phyloP scores from a whole-genome alignment of 768 basidiomycete species.

The Dentipellis sp. region DNA sequence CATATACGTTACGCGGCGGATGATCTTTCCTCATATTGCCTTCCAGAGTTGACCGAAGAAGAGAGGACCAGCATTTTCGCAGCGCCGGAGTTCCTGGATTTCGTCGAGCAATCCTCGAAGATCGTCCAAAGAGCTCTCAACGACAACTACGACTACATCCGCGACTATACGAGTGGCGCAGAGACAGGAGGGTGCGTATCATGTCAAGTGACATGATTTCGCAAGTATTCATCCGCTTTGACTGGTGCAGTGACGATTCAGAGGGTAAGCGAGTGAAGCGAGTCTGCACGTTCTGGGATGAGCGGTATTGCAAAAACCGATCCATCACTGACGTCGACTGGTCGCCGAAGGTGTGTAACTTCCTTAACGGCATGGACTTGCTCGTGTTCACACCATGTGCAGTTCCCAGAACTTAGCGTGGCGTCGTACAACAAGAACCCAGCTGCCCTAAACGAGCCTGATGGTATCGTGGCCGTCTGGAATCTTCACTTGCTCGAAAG shows the following conservation, averaged over 20 bases:
- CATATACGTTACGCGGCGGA: not conserved
- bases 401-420: conserved; percentile 94
- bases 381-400: not conserved
- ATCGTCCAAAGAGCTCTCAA: conserved; percentile 92
- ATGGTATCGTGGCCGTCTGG: conserved; percentile 96
- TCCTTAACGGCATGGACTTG: no score
- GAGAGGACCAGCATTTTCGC: conserved; percentile 73
- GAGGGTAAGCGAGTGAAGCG: conserved; percentile 86
- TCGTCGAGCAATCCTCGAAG: conserved; percentile 91
- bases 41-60: conserved; percentile 75
- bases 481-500: conserved; percentile 91
- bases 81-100: conserved; percentile 89
- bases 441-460: conserved; percentile 87
- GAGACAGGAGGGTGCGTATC: conserved; percentile 70
- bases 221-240: not conserved
- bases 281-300: conserved; percentile 92
- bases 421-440: conserved; percentile 98
- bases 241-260: conserved; percentile 61
- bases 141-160: conserved; percentile 93
- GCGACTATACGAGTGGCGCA: conserved; percentile 88
- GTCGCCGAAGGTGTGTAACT: conserved; percentile 77
- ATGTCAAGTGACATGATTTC: not conserved
- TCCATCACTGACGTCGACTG: conserved; percentile 96
- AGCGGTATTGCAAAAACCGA: conserved; percentile 83
- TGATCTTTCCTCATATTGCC: not conserved